A percentile compares a stretch with the other conserved stretches of the same genome.
phyloP scores from a whole-genome alignment of 2,329 filamentous ascomycete species.

The Immersiporthe knoxdaviesiana region DNA sequence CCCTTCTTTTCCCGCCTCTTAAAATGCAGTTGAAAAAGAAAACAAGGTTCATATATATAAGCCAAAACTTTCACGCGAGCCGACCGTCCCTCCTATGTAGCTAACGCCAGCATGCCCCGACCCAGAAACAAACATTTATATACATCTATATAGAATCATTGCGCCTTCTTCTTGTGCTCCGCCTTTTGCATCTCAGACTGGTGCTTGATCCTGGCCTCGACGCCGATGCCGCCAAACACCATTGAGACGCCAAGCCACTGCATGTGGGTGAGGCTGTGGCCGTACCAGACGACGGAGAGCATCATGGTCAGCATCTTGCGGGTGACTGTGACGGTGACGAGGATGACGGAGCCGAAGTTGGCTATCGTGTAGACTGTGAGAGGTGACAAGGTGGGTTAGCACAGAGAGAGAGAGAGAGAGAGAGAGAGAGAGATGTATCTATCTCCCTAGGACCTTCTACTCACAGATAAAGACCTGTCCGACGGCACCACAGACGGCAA shows the following conservation, averaged over 20 bases:
- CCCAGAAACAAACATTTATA: not conserved
- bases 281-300: conserved; percentile 91
- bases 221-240: conserved; percentile 93
- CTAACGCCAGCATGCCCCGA: not conserved
- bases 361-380: conserved; percentile 80
- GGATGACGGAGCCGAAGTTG: conserved; percentile 85
- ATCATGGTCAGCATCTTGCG: conserved; percentile 99
- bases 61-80: not conserved
- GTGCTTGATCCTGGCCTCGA: conserved; percentile 81
- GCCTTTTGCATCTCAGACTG: conserved; percentile 84
- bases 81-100: not conserved
- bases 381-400: not conserved
- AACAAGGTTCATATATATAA: not conserved
- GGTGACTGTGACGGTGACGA: conserved; percentile 96
- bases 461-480: conserved; percentile 94
- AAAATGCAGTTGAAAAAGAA: too few relatives aligned
- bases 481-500: conserved; percentile 86
- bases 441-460: too few relatives aligned
- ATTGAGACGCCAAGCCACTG: conserved; percentile 92
- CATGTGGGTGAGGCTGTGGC: conserved; percentile 81
- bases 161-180: conserved; percentile 43
- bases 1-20: too few relatives aligned
- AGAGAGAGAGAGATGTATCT: not conserved
- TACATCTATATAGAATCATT: not conserved
- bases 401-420: not conserved